Base-by-base conservation (phyloP, 2,329 filamentous ascomycete genomes). In the Hypomyces rosellus region DNA sequence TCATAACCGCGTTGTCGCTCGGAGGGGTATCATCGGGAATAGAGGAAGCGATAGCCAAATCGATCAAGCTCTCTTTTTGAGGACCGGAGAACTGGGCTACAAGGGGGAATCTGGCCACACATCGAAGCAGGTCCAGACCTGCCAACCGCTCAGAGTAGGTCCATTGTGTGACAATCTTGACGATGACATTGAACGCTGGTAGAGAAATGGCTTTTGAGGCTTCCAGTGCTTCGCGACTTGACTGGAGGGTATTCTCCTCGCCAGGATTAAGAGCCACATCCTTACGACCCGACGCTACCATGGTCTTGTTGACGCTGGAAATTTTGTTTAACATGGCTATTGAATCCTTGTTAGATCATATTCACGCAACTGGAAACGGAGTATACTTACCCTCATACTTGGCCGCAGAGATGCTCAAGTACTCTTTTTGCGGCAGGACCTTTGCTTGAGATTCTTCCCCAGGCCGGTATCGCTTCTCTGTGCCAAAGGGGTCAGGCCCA, bases 121-220 rank as follows among this genome's bases (percentile, higher is more conserved):
- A 83, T n/a, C 93, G 88, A 5, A 97, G 76, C 1, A 97, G 74
- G 65, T 97, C 93, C 1, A 99, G 78, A 12, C 84, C 88, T 0
- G 93, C 88, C 0, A 99, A 77, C 42, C 90, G 85, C 57, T 89
- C 87, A 12, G 83, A 75, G 48, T 86, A 83, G 2, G 91, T 86
- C 93, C 93, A 99, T 33, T 75, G 68, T 0, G 87, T 89, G 15
- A 84, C 80, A 48, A 95, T 78, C 60, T 84, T 88, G 51, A 89
- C 71, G 5, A 90, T 74, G 0, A 89, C 70, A 18, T 82, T 73
- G 3, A 92, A 67, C 1, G 82, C 78, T 15, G 72, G 63, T 6
- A 76, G 66, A 6, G 66, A 71, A 38, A 77, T 68, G 34, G 76
- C 72, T 57, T 74, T 76, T 55, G 70, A 67, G 3, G 75, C 72